Percentiles rank a stretch among this genome's conserved stretches.
phyloP scores from a whole-genome alignment of 768 basidiomycete species.

The Pisolithus sp. region DNA sequence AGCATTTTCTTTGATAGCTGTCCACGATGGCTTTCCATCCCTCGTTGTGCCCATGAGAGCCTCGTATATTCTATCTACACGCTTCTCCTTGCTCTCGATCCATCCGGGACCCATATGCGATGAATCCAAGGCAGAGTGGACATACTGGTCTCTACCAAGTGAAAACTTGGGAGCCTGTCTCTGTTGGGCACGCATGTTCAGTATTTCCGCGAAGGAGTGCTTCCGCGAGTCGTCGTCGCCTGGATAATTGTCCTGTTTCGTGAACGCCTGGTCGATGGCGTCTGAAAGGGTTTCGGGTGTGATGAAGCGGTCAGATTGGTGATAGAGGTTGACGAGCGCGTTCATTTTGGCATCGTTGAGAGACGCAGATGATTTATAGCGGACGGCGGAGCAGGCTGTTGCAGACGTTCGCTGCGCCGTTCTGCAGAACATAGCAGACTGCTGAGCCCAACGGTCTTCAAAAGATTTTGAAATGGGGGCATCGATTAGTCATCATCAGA shows the following conservation, averaged over 20 bases:
- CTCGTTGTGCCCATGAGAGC: slow-evolving; percentile 23
- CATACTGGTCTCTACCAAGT: slow-evolving; percentile 21
- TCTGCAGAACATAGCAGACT: too few species aligned
- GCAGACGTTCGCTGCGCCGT: neutral
- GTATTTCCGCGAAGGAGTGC: slow-evolving; percentile 11
- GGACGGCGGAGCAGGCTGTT: slow-evolving; percentile 4
- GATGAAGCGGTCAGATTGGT: slow-evolving; percentile 66
- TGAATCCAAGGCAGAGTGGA: neutral
- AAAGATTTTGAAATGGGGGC: too few species aligned
- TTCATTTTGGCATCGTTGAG: slow-evolving; percentile 42
- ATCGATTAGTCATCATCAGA: too few species aligned
- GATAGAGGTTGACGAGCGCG: slow-evolving; percentile 71
- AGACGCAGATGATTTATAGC: slow-evolving; percentile 18
- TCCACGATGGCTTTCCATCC: slow-evolving; percentile 28
- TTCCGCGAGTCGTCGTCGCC: slow-evolving; percentile 13
- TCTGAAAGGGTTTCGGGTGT: slow-evolving; percentile 61
- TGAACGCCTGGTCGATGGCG: slow-evolving; percentile 62
- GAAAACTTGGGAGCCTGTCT: slow-evolving; percentile 17
- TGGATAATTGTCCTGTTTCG: slow-evolving; percentile 11
- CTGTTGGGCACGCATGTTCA: slow-evolving; percentile 8
- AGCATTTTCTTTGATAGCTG: slow-evolving; percentile 25
- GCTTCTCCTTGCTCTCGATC: slow-evolving; percentile 21
- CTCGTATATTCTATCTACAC: slow-evolving; percentile 19
- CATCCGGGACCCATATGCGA: slow-evolving; percentile 27
- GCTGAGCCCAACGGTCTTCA: too few species aligned